A percentile compares a stretch with the other conserved stretches of the same genome.
Conservation (phyloP, 768 basidiomycete species). For the Tulasnella sp. region DNA sequence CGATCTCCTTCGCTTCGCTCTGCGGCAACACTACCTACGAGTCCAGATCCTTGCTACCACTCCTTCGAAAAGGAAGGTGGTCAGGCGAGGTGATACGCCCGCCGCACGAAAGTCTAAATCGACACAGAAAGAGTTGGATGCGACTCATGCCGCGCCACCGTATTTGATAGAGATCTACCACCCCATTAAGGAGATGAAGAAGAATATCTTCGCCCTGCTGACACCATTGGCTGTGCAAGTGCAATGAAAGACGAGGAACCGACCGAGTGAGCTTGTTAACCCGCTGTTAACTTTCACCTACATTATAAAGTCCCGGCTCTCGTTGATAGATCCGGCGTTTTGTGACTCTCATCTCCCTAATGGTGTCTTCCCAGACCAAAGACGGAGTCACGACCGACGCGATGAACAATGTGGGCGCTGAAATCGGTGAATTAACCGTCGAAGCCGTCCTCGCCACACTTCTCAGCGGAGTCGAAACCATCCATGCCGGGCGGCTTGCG, state of each 20-base stretch:
- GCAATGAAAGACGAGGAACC: conserved; percentile 52
- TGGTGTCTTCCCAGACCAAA: conserved; percentile 95
- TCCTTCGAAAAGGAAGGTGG: not conserved
- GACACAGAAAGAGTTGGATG: conserved; percentile 45
- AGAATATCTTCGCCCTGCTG: conserved; percentile 75
- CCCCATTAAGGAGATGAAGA: conserved; percentile 67
- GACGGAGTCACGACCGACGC: conserved; percentile 83
- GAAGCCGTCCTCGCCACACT: conserved; percentile 61
- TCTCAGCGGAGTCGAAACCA: no score
- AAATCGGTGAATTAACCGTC: conserved; percentile 70
- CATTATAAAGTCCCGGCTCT: not conserved
- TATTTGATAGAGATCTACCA: conserved; percentile 64
- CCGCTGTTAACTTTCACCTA: conserved; percentile 16
- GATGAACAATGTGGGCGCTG: conserved; percentile 58
- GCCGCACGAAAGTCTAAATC: conserved; percentile 41
- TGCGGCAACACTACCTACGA: no score
- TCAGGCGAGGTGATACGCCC: not conserved
- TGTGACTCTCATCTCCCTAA: conserved; percentile 80
- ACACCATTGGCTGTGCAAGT: conserved; percentile 81
- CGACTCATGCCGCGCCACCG: conserved; percentile 59
- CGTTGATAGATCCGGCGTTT: conserved; percentile 62
- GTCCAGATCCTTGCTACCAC: no score
- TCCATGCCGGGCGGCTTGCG: no score
- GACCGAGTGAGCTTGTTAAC: conserved; percentile 46
- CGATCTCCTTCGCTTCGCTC: no score